Evolutionary conservation across 139 green algal species (phyloP).

Genomic region (Chara braunii): DNA sequence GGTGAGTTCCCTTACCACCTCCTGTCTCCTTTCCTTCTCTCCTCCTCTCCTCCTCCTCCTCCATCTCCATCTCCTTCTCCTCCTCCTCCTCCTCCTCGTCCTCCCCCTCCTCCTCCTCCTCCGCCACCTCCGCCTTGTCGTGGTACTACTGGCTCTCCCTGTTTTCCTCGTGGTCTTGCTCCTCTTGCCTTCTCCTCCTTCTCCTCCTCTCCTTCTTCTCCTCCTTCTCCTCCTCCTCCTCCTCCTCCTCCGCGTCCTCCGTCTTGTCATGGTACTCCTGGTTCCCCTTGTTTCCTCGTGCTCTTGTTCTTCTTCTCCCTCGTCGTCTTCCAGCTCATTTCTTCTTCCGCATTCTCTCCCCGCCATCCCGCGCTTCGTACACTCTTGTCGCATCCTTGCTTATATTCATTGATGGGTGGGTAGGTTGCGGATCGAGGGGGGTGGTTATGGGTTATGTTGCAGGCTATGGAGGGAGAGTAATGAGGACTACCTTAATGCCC

Average conservation of each 20-base stretch:
- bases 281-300: neutral
- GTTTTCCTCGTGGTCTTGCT: constrained; percentile 4
- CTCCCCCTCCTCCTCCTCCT: constrained; percentile 6
- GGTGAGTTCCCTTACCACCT: no score
- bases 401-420: no score
- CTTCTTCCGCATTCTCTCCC: no score
- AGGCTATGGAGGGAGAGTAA: no score
- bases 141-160: neutral
- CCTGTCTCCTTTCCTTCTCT: no score
- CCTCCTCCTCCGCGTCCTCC: neutral
- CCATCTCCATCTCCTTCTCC: constrained; percentile 3
- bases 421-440: no score
- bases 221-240: constrained; percentile 11
- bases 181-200: neutral
- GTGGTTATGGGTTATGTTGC: no score
- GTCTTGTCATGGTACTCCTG: neutral
- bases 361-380: no score
- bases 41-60: neutral
- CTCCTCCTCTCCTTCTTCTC: constrained; percentile 1
- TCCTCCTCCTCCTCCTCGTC: constrained; percentile 7
- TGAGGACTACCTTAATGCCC: no score
- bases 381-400: no score
- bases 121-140: neutral
- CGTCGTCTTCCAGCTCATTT: no score
- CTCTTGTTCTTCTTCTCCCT: neutral